Percentiles rank a stretch among this genome's conserved stretches.
phyloP scores from a whole-genome alignment of 768 basidiomycete genomes.

The Lentinus tigrinus region DNA sequence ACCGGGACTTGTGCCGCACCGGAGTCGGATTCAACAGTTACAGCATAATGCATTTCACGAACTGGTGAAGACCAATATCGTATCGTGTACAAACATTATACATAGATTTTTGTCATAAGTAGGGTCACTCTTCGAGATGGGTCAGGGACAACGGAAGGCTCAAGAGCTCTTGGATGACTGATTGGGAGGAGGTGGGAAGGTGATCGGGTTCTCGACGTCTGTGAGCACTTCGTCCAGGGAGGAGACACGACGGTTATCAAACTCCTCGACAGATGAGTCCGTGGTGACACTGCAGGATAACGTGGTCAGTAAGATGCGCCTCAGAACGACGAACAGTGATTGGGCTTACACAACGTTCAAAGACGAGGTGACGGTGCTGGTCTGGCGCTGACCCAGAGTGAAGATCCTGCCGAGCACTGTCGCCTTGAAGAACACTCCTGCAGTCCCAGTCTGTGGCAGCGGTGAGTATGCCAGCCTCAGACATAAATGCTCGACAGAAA shows the following conservation, averaged over 20 bases:
- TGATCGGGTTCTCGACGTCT: slow-evolving; percentile 6
- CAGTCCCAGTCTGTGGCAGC: slow-evolving; percentile 19
- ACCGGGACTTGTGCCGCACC: too few species aligned
- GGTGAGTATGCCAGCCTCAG: neutral
- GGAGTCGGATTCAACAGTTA: too few species aligned
- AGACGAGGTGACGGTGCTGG: slow-evolving; percentile 26
- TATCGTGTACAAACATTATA: too few species aligned
- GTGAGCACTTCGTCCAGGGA: slow-evolving; percentile 15
- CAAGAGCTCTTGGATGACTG: too few species aligned
- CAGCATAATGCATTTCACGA: too few species aligned
- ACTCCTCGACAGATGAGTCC: slow-evolving; percentile 6
- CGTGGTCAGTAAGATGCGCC: neutral
- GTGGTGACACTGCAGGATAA: slow-evolving; percentile 4
- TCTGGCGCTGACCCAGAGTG: slow-evolving; percentile 21
- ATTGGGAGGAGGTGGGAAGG: neutral
- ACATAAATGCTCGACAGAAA: neutral
- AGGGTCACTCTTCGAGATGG: too few species aligned
- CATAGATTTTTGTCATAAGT: too few species aligned
- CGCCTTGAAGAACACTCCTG: slow-evolving; percentile 27
- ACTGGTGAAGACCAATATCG: too few species aligned
- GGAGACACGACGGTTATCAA: slow-evolving; percentile 15
- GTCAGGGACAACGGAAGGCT: too few species aligned
- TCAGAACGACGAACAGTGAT: neutral
- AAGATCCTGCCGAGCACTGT: slow-evolving; percentile 19
- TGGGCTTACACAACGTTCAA: slow-evolving; percentile 26